Percentiles rank a stretch among this genome's conserved stretches.
Evolutionary conservation across 306 rosid genomes (phyloP).

Genomic region (Pyrus pyrifolia): DNA sequence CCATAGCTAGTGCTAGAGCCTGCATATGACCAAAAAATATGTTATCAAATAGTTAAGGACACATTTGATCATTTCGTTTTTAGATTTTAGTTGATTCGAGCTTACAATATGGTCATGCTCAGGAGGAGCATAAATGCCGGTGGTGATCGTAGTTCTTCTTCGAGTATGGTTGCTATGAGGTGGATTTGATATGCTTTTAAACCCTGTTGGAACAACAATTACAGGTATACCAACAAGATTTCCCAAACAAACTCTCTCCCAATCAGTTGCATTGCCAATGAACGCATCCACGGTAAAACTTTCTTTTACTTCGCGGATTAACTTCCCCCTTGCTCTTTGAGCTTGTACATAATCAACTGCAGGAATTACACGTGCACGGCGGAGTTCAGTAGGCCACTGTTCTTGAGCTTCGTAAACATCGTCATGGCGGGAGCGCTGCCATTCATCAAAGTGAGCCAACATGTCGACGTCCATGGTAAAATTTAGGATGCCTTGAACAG

Average conservation of each 20-base stretch:
- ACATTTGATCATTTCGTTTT: no score
- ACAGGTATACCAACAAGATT: constrained; percentile 78
- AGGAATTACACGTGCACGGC: constrained; percentile 55
- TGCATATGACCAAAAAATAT: background rate
- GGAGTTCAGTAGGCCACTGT: constrained; percentile 69
- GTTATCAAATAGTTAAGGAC: background rate
- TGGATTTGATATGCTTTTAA: constrained; percentile 46
- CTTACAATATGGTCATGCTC: constrained; percentile 57
- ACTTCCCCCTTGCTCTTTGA: constrained; percentile 68
- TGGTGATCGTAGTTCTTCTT: constrained; percentile 54
- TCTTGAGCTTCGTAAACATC: constrained; percentile 70
- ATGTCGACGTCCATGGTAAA: constrained; percentile 87
- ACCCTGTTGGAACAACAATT: constrained; percentile 70
- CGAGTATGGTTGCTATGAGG: constrained; percentile 26
- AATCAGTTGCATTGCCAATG: constrained; percentile 82
- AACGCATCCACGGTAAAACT: constrained; percentile 64
- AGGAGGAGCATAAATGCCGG: constrained; percentile 78
- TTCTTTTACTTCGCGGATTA: constrained; percentile 57
- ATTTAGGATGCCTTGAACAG: constrained; percentile 76
- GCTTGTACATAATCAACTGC: constrained; percentile 83
- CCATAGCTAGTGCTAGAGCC: constrained; percentile 77
- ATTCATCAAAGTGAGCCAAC: constrained; percentile 77
- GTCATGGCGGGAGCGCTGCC: constrained; percentile 71
- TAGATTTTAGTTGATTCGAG: background rate
- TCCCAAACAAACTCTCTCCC: constrained; percentile 81